phyloP scores from a whole-genome alignment of 1,284 basidiomycete species.

The Sanghuangporus sanghuang region DNA sequence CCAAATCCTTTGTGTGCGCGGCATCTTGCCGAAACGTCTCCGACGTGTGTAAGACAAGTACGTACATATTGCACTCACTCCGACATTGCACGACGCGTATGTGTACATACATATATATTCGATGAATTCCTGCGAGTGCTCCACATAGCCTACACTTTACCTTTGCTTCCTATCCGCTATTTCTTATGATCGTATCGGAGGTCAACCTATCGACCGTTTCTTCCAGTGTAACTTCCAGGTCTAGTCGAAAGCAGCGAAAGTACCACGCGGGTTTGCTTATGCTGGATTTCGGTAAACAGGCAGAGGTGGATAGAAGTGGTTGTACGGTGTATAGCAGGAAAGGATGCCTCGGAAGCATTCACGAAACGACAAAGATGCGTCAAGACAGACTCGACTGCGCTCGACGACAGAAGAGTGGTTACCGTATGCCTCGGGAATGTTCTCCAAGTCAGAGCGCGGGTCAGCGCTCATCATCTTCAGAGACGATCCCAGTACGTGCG shows the following conservation, averaged over 20 bases:
- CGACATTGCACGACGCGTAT: background rate
- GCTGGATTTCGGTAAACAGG: background rate
- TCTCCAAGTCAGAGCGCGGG: background rate
- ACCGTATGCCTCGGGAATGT: background rate
- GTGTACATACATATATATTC: background rate
- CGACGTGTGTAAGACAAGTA: background rate
- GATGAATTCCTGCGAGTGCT: background rate
- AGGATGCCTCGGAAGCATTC: slow-evolving; percentile 1
- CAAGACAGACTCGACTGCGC: slow-evolving; percentile 10
- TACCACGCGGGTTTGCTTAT: background rate
- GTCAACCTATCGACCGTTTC: background rate
- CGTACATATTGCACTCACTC: background rate
- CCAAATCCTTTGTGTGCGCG: too few species aligned
- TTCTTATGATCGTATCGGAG: background rate
- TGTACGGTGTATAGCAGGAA: background rate
- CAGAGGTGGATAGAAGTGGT: background rate
- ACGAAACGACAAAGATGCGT: slow-evolving; percentile 3
- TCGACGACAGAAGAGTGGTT: slow-evolving; percentile 1
- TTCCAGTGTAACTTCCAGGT: background rate
- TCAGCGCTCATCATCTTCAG: background rate
- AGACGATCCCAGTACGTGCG: background rate
- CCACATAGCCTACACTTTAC: background rate
- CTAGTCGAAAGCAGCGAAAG: background rate
- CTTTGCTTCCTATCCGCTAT: background rate
- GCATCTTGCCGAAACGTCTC: background rate